Conservation (phyloP, 768 basidiomycete genomes). For the Boletus rex-veris region DNA sequence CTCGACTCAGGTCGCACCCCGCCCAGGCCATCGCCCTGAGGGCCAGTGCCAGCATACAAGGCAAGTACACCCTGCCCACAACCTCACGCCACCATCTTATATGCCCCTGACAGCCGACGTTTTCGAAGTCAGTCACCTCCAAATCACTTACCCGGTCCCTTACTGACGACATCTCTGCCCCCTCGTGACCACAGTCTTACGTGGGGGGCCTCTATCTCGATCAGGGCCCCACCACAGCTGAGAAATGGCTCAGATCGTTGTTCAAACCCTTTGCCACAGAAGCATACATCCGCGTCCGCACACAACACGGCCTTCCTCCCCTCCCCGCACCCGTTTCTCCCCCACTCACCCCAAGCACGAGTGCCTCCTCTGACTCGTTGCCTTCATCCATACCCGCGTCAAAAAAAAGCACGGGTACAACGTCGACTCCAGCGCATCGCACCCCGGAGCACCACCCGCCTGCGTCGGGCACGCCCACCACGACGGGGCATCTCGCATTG, state of each 20-base stretch:
- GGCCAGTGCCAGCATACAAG: slow-evolving; percentile 70
- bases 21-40: slow-evolving; percentile 71
- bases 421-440: slow-evolving; percentile 12
- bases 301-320: slow-evolving; percentile 63
- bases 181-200: slow-evolving; percentile 49
- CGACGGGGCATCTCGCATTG: slow-evolving; percentile 65
- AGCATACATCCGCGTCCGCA: slow-evolving; percentile 62
- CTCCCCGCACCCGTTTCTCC: slow-evolving; percentile 29
- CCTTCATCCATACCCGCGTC: neutral
- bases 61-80: slow-evolving; percentile 32
- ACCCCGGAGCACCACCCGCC: slow-evolving; percentile 10
- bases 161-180: neutral
- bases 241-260: slow-evolving; percentile 57
- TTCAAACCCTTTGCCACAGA: slow-evolving; percentile 59
- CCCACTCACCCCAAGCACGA: slow-evolving; percentile 15
- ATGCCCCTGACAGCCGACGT: slow-evolving; percentile 54
- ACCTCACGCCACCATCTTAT: neutral
- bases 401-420: neutral
- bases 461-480: slow-evolving; percentile 27
- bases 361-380: slow-evolving; percentile 16
- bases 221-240: slow-evolving; percentile 55
- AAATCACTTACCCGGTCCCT: neutral
- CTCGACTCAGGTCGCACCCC: slow-evolving; percentile 58
- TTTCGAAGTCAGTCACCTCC: slow-evolving; percentile 56
- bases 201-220: slow-evolving; percentile 76